A percentile compares a stretch with the other conserved stretches of the same genome.
phyloP scores from a whole-genome alignment of 352 stramenopile species.

The Globisporangium takayamanum region DNA sequence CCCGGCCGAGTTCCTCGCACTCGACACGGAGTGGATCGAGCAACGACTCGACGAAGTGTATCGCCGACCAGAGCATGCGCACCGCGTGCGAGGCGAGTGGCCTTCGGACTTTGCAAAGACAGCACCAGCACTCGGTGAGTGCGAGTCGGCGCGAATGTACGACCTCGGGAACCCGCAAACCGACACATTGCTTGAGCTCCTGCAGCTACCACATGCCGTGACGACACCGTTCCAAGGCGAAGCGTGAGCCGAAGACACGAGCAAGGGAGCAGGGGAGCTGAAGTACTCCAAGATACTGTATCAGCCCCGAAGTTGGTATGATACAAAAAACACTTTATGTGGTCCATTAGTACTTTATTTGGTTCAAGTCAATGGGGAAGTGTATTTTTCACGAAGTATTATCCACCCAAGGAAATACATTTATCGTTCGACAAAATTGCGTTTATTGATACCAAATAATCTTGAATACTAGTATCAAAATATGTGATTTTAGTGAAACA shows the following conservation, averaged over 20 bases:
- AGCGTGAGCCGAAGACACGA: neutral
- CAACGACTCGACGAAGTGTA: slow-evolving; percentile 6
- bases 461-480: no score
- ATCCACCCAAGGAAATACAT: no score
- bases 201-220: slow-evolving; percentile 69
- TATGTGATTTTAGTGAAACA: no score
- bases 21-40: slow-evolving; percentile 48
- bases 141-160: neutral
- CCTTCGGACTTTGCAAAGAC: slow-evolving; percentile 24
- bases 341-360: no score
- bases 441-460: no score
- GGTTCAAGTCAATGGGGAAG: no score
- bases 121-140: slow-evolving; percentile 14
- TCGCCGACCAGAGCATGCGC: neutral
- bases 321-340: no score
- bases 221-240: slow-evolving; percentile 24
- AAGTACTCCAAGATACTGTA: no score
- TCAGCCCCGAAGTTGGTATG: no score
- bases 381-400: no score
- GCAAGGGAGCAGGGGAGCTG: no score
- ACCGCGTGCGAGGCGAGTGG: slow-evolving; percentile 14
- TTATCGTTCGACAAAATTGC: no score
- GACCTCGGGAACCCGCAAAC: slow-evolving; percentile 82
- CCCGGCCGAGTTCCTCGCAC: slow-evolving; percentile 13
- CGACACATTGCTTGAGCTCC: slow-evolving; percentile 60